These are phyloP conservation scores for Kingdonia uniflora DNA, from an alignment of 164 flowering plant species.

Conservation along the genomic window DNA sequence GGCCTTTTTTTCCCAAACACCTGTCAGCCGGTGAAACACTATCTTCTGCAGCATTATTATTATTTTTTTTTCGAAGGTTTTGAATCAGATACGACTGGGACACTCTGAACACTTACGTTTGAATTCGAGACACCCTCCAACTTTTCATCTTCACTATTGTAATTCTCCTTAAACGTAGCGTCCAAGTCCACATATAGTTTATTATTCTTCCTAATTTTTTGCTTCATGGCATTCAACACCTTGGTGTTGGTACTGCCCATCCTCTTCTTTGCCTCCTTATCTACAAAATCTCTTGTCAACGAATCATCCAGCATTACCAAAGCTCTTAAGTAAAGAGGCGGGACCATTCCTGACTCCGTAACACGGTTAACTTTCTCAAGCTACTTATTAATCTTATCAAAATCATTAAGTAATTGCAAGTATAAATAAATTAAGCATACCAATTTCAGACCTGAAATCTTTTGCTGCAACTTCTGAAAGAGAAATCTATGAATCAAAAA, in stretches of 20 bases:
- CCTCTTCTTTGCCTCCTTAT: constrained; percentile 91
- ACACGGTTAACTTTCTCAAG: constrained; percentile 84
- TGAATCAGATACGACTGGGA: constrained; percentile 59
- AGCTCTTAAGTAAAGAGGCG: constrained; percentile 58
- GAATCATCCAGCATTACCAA: constrained; percentile 81
- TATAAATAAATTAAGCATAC: too few relatives aligned
- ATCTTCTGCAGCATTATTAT: constrained; percentile 26
- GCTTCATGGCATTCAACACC: constrained; percentile 88
- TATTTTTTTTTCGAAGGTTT: constrained; percentile 20
- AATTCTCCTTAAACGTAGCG: constrained; percentile 56
- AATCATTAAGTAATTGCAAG: too few relatives aligned
- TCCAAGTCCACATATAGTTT: constrained; percentile 72
- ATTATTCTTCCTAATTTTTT: constrained; percentile 88
- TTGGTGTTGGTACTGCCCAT: constrained; percentile 80
- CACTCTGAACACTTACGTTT: constrained; percentile 45
- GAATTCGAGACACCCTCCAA: constrained; percentile 12
- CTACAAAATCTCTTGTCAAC: constrained; percentile 55
- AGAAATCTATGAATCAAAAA: constrained; percentile 61
- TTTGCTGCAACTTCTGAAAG: too few relatives aligned
- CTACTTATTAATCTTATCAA: constrained; percentile 83
- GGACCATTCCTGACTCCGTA: constrained; percentile 54
- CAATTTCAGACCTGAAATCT: too few relatives aligned
- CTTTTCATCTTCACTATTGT: constrained; percentile 56
- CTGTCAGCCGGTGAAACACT: too few relatives aligned
- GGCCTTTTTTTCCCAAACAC: constrained; percentile 61